A percentile compares a stretch with the other conserved stretches of the same genome.
phyloP scores from a whole-genome alignment of 192 early-diverging fungal genomes.

The Umbelopsis sp. region DNA sequence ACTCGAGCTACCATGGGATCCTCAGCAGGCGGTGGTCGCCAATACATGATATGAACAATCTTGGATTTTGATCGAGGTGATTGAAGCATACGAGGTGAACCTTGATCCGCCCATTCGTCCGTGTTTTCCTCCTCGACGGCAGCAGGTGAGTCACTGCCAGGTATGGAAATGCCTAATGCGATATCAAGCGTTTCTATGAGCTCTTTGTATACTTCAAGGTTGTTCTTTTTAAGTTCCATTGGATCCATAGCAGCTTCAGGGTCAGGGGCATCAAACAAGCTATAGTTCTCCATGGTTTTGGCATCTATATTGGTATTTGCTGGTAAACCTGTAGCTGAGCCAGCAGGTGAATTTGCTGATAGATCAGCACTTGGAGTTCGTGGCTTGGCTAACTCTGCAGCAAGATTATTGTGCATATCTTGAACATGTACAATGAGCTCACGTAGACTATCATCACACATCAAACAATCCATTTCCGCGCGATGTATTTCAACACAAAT shows the following conservation, averaged over 20 bases:
- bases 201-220: slow-evolving; percentile 38
- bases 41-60: slow-evolving; percentile 51
- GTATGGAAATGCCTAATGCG: slow-evolving; percentile 53
- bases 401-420: slow-evolving; percentile 24
- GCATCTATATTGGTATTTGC: background rate
- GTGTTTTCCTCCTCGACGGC: slow-evolving; percentile 8
- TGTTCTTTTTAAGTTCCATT: background rate
- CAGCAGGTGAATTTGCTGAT: background rate
- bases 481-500: slow-evolving; percentile 76
- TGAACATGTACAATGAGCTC: slow-evolving; percentile 56
- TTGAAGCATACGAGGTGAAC: slow-evolving; percentile 28
- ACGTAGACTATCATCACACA: slow-evolving; percentile 72
- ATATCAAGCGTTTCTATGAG: slow-evolving; percentile 47
- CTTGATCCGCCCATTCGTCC: background rate
- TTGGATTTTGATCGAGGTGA: slow-evolving; percentile 57
- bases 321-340: background rate
- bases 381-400: background rate
- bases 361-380: background rate
- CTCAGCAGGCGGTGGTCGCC: slow-evolving; percentile 46
- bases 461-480: slow-evolving; percentile 73
- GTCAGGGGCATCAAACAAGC: slow-evolving; percentile 9
- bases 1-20: slow-evolving; percentile 24
- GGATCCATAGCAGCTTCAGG: slow-evolving; percentile 4
- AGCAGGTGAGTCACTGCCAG: slow-evolving; percentile 35
- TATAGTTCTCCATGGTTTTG: background rate